Base-by-base conservation (phyloP, 2,329 filamentous ascomycete genomes). In the Plenodomus tracheiphilus region DNA sequence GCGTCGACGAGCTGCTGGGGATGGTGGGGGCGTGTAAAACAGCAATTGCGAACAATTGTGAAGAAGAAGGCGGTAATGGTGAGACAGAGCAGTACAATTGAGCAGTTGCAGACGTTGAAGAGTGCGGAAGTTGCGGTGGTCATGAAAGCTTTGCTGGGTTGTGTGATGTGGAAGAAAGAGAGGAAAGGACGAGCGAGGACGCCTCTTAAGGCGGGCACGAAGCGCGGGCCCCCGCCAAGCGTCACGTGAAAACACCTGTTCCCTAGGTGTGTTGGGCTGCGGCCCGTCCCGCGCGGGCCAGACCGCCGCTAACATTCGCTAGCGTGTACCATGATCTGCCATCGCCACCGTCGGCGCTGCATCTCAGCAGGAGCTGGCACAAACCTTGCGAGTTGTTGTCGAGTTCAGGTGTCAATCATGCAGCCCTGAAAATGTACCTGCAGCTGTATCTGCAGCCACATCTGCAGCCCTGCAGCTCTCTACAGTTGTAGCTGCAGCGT, bases 1-100 rank as follows among this genome's bases (percentile, higher is more conserved):
- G 54, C 52, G 56, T 57, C 45, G 56, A 32, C 28, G 42, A 37
- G 37, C 32, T 39, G 45, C 41, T 47, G 46, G 18, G 22, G 22
- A 10, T 39, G 45, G 39, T 47, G 46, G 18, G 22, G 22, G 22
- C 22, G 22, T 25, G 22, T 5, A 25, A 32, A 44, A 41, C 38
- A 38, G 43, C 46, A 43, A 41, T 41, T 46, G 46, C 46, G 39
- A 42, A 43, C 43, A 45, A 47, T 39, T 50, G 51, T 43, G 18
- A 34, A 25, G 36, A 35, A 41, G 42, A 54, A 54, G 35, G 35
- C 41, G 19, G 20, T 34, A 25, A 47, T 34, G 32, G 36, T 39
- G 39, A 25, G 10, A 10, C 34, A 47, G 34, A 53, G 41, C 43
- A 56, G 48, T 19, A 47, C 22, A 25, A 25, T 25, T 25, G 37